phyloP scores from a whole-genome alignment of 495 filamentous ascomycete genomes.

The Viridothelium virens region DNA sequence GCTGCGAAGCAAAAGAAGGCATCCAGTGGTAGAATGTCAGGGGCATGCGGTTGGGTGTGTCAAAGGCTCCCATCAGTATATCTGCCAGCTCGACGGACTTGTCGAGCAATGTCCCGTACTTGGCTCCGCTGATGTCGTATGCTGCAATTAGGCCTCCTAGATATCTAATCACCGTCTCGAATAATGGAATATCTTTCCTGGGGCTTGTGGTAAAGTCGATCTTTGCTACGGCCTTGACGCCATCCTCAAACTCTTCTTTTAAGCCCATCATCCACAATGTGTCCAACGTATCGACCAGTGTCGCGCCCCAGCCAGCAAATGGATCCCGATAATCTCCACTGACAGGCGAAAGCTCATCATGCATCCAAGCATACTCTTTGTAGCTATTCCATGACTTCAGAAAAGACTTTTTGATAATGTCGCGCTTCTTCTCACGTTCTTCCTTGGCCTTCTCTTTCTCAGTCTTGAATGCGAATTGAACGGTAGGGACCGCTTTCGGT shows the following conservation, averaged over 20 bases:
- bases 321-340: constrained; percentile 49
- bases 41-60: constrained; percentile 96
- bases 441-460: constrained; percentile 45
- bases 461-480: constrained; percentile 54
- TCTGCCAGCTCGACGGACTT: constrained; percentile 87
- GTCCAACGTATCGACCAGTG: constrained; percentile 86
- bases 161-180: constrained; percentile 39
- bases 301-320: constrained; percentile 93
- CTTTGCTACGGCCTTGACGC: constrained; percentile 61
- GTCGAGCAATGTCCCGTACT: constrained; percentile 62
- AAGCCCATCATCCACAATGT: constrained; percentile 95
- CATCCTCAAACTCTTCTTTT: constrained; percentile 82
- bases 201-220: constrained; percentile 83
- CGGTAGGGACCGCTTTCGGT: constrained; percentile 59
- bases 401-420: constrained; percentile 38
- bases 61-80: constrained; percentile 83
- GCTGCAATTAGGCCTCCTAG: constrained; percentile 37
- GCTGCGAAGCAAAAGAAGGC: constrained; percentile 55
- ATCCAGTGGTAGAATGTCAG: constrained; percentile 79
- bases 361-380: constrained; percentile 33
- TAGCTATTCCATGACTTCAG: constrained; percentile 37
- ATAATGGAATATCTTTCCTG: constrained; percentile 38
- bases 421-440: constrained; percentile 22
- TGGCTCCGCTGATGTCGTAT: constrained; percentile 46
- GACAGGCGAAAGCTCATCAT: constrained; percentile 39